Base-by-base conservation (phyloP, 805 yeast species). In the Nakazawaea wickerhamii region DNA sequence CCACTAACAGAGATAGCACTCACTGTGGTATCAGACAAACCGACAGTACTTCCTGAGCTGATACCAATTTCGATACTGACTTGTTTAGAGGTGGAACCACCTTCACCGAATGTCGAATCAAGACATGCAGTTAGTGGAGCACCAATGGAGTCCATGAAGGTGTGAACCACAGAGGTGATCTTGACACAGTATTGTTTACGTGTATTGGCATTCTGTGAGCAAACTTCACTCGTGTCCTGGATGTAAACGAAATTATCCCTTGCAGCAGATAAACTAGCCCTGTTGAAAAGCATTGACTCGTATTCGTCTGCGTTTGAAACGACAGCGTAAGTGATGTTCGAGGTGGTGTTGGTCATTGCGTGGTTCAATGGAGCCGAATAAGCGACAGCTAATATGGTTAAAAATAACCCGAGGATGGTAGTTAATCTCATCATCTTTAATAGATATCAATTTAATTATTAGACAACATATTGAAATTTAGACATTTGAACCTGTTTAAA, bases 71-170 rank as follows among this genome's bases (percentile, higher is more conserved):
- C 35, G n/a, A 43, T 21, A 13, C 41, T 31, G 4, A 43, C 20
- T 6, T 25, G 20, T 22, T 37, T 38, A 5, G 41, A 38, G 11
- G 41, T 38, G 15, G 45, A 43, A 3, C 45, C 45, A 23, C 45
- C 45, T 28, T 38, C 45, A 13, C 45, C 45, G 10, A 14, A 37
- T 7, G 38, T 13, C 6, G 45, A 37, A 19, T 38, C 45, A 1
- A 43, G 14, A 33, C 45, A 43, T 9, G 42, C 39, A n/a, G 45
- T 37, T 6, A 43, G 11, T 4, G 45, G 45, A 4, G 41, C 41
- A 4, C 45, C 45, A 8, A 38, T 32, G 3, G 15, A 8, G 22
- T 37, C 41, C 20, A 15, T 14, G 11, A n/a, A 26, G 4, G 38
- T 33, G 6, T 32, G n/a, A 10, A 36, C 34, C 6, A 14, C 26